Base-by-base conservation (phyloP, 2,329 filamentous ascomycete genomes). In the Tolypocladium ophioglossoides region DNA sequence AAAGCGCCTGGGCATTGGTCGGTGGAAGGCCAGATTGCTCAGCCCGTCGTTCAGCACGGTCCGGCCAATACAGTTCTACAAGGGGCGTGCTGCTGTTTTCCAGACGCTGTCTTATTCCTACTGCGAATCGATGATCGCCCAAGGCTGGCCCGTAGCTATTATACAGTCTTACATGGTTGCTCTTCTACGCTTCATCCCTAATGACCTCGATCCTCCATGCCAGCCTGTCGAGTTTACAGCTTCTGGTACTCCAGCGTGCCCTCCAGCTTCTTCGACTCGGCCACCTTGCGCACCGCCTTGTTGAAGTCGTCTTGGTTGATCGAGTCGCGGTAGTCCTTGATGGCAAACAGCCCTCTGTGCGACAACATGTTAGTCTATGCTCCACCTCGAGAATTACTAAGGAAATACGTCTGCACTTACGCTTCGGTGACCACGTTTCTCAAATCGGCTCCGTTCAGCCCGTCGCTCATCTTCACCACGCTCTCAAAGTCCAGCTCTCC, bases 301-400 rank as follows among this genome's bases (percentile, higher is more conserved):
- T 96, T 99, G 84, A 97, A 96, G 68, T 99, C 94, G 66, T 99
- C 94, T 71, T 99, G 94, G 74, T 89, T 97, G 73, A 99, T 89
- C 14, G 91, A 84, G 65, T 99, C 94, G 58, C 95, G 80, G 71
- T 97, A 96, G 68, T 96, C 94, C 74, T 97, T 97, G 81, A 99
- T 99, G 46, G 94, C 91, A 71, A 96, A 97, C 40, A 99, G 76
- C 59, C 94, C 94, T 62, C 90, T 95, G 57, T 51, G 59, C 3
- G 49, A 51, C 7, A 56, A 4, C 2, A 35, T 12, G 11, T 46
- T 39, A 50, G 50, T 41, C 18, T 10, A 12, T 5, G 14, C 18
- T 27, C 22, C 8, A 20, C 11, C 14, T 18, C 8, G 6, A 7
- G 10, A 11, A 10, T 18, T 1, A 16, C 24, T n/a, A 27, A 1